Evolutionary conservation across 345 rosid genomes (phyloP).

Genomic region (Lepidium sativum): DNA sequence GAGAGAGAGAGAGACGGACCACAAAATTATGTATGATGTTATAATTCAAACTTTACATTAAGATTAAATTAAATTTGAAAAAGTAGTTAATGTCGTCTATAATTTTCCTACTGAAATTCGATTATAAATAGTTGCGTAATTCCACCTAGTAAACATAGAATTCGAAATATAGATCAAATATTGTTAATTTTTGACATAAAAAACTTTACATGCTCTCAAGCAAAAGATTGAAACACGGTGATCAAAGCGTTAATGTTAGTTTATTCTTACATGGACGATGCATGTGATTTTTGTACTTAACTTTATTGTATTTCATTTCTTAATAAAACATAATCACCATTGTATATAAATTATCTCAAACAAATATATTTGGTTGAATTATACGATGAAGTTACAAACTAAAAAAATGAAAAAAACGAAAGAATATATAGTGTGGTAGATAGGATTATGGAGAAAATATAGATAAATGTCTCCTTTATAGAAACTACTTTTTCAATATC

Average conservation of each 20-base stretch:
- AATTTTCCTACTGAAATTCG: too few relatives aligned
- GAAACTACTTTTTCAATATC: conserved; percentile 20
- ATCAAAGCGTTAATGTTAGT: not conserved
- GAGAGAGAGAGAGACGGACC: too few relatives aligned
- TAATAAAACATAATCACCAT: not conserved
- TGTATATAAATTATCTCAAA: not conserved
- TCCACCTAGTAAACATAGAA: too few relatives aligned
- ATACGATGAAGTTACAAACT: not conserved
- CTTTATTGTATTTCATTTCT: not conserved
- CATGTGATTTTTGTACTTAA: not conserved
- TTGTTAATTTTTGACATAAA: too few relatives aligned
- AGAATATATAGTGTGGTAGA: conserved; percentile 2
- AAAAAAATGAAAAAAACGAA: not conserved
- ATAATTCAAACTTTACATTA: too few relatives aligned
- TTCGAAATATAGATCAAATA: too few relatives aligned
- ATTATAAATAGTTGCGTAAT: too few relatives aligned
- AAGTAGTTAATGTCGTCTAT: too few relatives aligned
- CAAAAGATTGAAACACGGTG: not conserved
- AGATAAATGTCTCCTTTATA: conserved; percentile 18
- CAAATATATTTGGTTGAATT: not conserved
- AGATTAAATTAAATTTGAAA: too few relatives aligned
- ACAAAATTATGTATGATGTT: too few relatives aligned
- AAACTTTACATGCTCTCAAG: not conserved
- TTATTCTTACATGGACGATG: not conserved
- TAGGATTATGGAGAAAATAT: conserved; percentile 6